phyloP scores from a whole-genome alignment of 1,284 basidiomycete genomes.

The Rugosomyces carneus region DNA sequence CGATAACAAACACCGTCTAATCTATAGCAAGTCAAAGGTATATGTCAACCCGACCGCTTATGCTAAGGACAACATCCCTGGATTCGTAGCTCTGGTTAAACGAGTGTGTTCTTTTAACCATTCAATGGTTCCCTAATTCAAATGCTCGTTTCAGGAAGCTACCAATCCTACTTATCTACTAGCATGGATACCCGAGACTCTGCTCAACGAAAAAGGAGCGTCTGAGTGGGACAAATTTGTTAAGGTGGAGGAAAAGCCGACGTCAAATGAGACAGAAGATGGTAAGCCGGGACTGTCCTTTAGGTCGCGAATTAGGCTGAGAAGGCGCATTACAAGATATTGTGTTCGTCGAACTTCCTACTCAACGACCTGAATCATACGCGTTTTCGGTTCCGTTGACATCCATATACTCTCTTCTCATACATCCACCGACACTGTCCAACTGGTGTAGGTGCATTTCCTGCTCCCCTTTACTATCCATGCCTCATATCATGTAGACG shows the following conservation, averaged over 20 bases:
- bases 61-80: conserved; percentile 87
- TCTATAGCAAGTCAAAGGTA: conserved; percentile 89
- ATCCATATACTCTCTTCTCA: conserved; percentile 85
- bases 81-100: conserved; percentile 86
- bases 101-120: conserved; percentile 40
- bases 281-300: conserved; percentile 36
- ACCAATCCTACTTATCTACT: conserved; percentile 68
- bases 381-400: conserved; percentile 91
- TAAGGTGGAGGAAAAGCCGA: conserved; percentile 65
- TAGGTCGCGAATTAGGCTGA: conserved; percentile 1
- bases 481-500: conserved; percentile 40
- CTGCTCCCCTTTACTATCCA: background rate
- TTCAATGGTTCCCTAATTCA: conserved; percentile 10
- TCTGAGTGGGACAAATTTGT: conserved; percentile 84
- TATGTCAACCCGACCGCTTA: conserved; percentile 93
- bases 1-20: conserved; percentile 62
- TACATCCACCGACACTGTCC: conserved; percentile 78
- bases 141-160: conserved; percentile 48
- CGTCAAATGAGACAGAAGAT: conserved; percentile 61
- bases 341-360: conserved; percentile 73
- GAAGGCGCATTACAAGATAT: conserved; percentile 42
- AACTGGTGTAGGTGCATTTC: conserved; percentile 74
- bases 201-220: conserved; percentile 70
- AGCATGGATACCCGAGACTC: conserved; percentile 80
- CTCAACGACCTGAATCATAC: conserved; percentile 78